Evolutionary conservation across 164 flowering plant genomes (phyloP), one percentile per base, ranked within the genome.

Genomic region (Vitis rupestris): DNA sequence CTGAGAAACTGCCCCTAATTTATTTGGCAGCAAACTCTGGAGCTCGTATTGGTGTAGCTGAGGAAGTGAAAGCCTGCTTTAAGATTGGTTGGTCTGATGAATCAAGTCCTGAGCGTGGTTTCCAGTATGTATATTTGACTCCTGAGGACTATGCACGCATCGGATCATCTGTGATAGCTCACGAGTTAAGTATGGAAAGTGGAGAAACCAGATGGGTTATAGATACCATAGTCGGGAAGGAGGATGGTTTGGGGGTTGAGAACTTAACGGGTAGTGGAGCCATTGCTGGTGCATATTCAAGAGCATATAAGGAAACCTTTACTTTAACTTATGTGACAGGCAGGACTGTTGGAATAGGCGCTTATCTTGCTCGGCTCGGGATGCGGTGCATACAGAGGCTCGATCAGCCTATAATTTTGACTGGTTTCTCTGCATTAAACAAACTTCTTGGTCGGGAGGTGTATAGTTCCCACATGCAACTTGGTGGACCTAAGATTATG

Each of bases 401-500:
- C 65, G 99, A 96, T 80, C 98, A 93, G 75, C 98, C 99, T 17
- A 96, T 96, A 23, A 96, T 96, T 76, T 84, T 96, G 48, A 96
- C 99, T 5, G 99, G 99, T 63, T 96, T 90, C 76, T 93, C 99
- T 50, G 96, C 99, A 16, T 68, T 96, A 61, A 96, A 96, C 83
- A 96, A 96, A 76, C 94, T 96, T 76, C 90, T 96, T 47, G 99
- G 99, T 11, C 78, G 99, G 70, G 99, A 96, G 80, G 99, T 96
- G 29, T 96, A 96, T 74, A 96, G 99, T 80, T 96, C 99, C 50
- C 99, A 96, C 74, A 96, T 96, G 98, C 99, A 96, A 81, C 97
- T 96, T 63, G 99, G 99, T 61, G 99, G 99, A 29, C 99, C 99
- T 49, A 96, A 96, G 79, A 89, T 96, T 73, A 96, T 96, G 99